phyloP scores from a whole-genome alignment of 2,329 filamentous ascomycete genomes.

The Geosmithia putterillii region DNA sequence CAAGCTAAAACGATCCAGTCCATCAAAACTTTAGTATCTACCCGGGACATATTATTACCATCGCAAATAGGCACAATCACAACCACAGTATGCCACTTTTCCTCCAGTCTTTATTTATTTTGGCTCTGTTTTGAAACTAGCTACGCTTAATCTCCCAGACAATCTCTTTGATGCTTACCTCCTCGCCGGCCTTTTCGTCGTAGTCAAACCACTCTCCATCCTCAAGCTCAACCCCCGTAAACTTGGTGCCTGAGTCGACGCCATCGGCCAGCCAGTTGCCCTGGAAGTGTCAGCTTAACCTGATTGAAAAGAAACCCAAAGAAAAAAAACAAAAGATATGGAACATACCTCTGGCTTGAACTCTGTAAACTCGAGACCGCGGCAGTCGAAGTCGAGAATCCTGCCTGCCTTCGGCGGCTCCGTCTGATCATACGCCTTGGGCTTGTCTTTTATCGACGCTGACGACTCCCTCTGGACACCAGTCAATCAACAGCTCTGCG shows the following conservation, averaged over 20 bases:
- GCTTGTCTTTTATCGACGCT: constrained; percentile 66
- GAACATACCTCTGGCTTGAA: constrained; percentile 82
- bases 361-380: constrained; percentile 81
- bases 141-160: constrained; percentile 74
- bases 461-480: constrained; percentile 61
- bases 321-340: neutral
- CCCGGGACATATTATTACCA: too few species aligned
- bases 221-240: constrained; percentile 65
- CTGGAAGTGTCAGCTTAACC: constrained; percentile 25
- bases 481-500: constrained; percentile 7
- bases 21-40: too few species aligned
- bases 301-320: neutral
- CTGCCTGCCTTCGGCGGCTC: constrained; percentile 66
- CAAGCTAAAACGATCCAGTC: too few species aligned
- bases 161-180: constrained; percentile 84
- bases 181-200: constrained; percentile 82
- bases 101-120: too few species aligned
- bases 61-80: too few species aligned
- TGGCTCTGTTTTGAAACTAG: constrained; percentile 28
- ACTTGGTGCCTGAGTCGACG: constrained; percentile 67
- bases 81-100: too few species aligned
- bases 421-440: constrained; percentile 56
- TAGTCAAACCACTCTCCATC: constrained; percentile 99
- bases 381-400: constrained; percentile 84
- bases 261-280: constrained; percentile 87